Conservation (phyloP, 805 yeast species). For the Candida ovalis region DNA sequence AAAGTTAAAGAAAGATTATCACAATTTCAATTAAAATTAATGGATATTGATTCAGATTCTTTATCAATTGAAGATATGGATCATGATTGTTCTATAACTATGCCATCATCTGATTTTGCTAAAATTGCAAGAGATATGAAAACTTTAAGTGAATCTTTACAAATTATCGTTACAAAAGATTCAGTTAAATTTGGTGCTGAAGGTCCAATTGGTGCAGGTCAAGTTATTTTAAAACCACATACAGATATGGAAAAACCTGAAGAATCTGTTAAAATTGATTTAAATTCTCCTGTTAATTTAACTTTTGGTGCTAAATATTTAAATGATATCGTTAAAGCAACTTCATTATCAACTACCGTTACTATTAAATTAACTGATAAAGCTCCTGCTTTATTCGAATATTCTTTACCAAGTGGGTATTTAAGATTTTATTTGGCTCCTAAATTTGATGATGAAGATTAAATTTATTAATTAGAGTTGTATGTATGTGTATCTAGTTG, state of each 20-base stretch:
- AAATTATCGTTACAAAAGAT: conserved; percentile 84
- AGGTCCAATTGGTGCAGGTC: conserved; percentile 90
- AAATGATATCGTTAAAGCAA: conserved; percentile 87
- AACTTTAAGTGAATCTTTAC: conserved; percentile 82
- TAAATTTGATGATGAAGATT: conserved; percentile 90
- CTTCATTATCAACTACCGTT: conserved; percentile 70
- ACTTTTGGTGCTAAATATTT: conserved; percentile 91
- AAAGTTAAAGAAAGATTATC: conserved; percentile 85
- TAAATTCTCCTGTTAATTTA: conserved; percentile 82
- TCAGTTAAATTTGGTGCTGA: conserved; percentile 85
- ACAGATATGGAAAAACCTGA: conserved; percentile 80
- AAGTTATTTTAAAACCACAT: conserved; percentile 79
- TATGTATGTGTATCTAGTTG: background rate
- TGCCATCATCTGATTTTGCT: conserved; percentile 88
- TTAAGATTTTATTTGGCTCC: conserved; percentile 96
- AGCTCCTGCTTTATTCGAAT: conserved; percentile 93
- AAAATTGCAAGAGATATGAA: conserved; percentile 85
- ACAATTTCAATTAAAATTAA: conserved; percentile 85
- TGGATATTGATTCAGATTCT: conserved; percentile 96
- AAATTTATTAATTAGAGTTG: conserved; percentile 6
- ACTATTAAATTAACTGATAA: conserved; percentile 85
- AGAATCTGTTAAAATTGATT: conserved; percentile 66
- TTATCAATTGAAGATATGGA: conserved; percentile 92
- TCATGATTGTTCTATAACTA: conserved; percentile 76
- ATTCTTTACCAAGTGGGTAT: conserved; percentile 86